Evolutionary conservation across 2,329 filamentous ascomycete genomes (phyloP), one percentile per base, ranked within the genome.

Genomic region (Scorias spongiosa): DNA sequence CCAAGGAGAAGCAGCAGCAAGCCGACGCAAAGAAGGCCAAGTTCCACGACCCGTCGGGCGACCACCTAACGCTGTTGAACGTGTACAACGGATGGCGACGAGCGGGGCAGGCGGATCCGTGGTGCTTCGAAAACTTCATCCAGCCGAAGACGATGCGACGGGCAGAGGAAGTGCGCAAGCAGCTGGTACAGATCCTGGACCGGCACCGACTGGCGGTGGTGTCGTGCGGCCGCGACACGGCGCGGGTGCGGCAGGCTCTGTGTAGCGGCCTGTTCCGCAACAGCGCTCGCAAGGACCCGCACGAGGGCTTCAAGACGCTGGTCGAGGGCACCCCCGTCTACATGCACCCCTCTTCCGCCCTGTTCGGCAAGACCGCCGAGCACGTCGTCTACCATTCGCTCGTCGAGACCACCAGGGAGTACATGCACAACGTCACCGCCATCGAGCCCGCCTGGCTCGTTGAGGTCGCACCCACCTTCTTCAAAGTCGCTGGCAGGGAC

Each of bases 71-170:
- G 0, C 72, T 96, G 0, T 76, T 98, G 38, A 98, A 98, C 54
- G 88, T 98, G 1, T 98, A 93, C 68, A 94, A 95, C 57, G 80
- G 76, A n/a, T 98, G 91, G 91, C 94, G 94, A 62, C 74, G 80
- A 39, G 82, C 78, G 49, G 80, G 81, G 6, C 93, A 77, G 65
- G 83, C 79, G 41, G 84, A 79, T 45, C 80, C 88, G 0, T 98
- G 91, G 91, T 96, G 91, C 60, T 89, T 86, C 53, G 93, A 98
- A 58, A 95, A 98, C 63, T 98, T 93, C 61, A 91, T 98, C 60
- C 88, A 96, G 60, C 87, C 86, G 4, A 78, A 88, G 2, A 80
- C 80, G 29, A 94, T 98, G 76, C 76, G 79, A 46, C 81, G 89
- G 10, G 88, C 86, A 9, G 84, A 89, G 61, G 91, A 98, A 60